Conservation (phyloP, 352 stramenopile species). For the Phytophthora sp. region DNA sequence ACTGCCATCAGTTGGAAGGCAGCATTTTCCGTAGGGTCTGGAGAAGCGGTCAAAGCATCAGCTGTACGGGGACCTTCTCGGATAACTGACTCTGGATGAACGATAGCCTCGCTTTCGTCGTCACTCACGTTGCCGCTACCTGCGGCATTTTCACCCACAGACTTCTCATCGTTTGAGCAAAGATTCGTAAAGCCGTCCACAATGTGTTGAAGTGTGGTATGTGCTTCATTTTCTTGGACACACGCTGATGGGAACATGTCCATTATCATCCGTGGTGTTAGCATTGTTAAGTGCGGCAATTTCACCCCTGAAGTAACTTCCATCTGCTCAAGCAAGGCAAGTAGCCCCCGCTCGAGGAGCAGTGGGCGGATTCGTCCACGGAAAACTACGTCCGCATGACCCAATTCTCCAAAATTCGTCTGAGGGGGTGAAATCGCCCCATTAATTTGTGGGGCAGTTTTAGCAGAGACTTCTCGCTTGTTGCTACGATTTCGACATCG, state of each 20-base stretch:
- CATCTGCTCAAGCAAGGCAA: constrained; percentile 18
- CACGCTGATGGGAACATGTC: constrained; percentile 28
- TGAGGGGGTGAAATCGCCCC: neutral
- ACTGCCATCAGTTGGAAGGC: constrained; percentile 23
- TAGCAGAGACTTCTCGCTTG: constrained; percentile 14
- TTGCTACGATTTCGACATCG: neutral
- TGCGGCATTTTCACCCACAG: neutral
- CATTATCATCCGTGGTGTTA: constrained; percentile 25
- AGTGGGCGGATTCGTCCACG: constrained; percentile 23
- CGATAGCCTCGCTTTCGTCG: neutral
- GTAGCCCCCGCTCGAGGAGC: constrained; percentile 19
- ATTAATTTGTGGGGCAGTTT: constrained; percentile 2
- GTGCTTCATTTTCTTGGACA: constrained; percentile 34
- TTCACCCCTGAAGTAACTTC: neutral
- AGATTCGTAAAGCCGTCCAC: constrained; percentile 11
- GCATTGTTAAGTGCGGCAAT: neutral
- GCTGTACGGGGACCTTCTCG: constrained; percentile 4
- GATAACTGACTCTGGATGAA: constrained; percentile 4
- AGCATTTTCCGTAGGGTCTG: neutral
- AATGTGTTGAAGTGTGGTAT: constrained; percentile 35
- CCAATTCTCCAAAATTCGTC: constrained; percentile 9
- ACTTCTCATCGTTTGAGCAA: neutral
- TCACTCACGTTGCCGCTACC: neutral
- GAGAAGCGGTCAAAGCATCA: neutral
- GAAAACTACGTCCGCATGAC: constrained; percentile 28